Base-by-base conservation (phyloP, 306 rosid species). In the Quillaja saponaria region DNA sequence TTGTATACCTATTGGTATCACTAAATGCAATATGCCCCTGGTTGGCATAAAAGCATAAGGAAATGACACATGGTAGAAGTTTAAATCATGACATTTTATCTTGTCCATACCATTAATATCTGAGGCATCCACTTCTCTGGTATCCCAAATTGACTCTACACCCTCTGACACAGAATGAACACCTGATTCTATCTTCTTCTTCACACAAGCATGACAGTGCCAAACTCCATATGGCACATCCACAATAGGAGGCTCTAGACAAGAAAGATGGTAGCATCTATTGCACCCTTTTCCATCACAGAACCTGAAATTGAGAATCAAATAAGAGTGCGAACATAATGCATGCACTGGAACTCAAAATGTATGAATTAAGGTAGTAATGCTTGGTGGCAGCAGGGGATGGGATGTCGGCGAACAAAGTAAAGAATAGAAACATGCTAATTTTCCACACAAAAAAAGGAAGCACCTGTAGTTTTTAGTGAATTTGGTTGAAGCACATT, bases 211-310 rank as follows among this genome's bases (percentile, higher is more conserved):
- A 19, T 70, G 56, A 69, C 96, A 88, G 54, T 82, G 74, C 95
- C 95, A 87, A 71, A 60, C 77, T 66, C 91, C 95, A 62, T 71
- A 61, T 41, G 82, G 80, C 71, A 73, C 72, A 71, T 63, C 73
- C 49, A 56, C 79, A 75, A 85, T 15, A 47, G 91, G 82, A 60
- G 95, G 89, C 57, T 87, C 78, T 56, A 85, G 81, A 78, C 95
- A 87, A 59, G 87, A 82, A 66, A 60, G 64, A 72, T 87, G 95
- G 79, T 73, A 85, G 74, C 71, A 71, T 66, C 79, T 54, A 62
- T 61, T 45, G 76, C 95, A 85, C 49, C 75, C 87, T 74, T 62
- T 80, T 74, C 95, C 95, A 55, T 74, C 70, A 42, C 95, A 87
- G 76, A 76, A 78, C 69, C 96, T 88, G 79, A 53, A 50, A 66